These are phyloP conservation scores for Fusarium sp. DNA, from an alignment of 2,329 filamentous ascomycete species.

Conservation along the genomic window DNA sequence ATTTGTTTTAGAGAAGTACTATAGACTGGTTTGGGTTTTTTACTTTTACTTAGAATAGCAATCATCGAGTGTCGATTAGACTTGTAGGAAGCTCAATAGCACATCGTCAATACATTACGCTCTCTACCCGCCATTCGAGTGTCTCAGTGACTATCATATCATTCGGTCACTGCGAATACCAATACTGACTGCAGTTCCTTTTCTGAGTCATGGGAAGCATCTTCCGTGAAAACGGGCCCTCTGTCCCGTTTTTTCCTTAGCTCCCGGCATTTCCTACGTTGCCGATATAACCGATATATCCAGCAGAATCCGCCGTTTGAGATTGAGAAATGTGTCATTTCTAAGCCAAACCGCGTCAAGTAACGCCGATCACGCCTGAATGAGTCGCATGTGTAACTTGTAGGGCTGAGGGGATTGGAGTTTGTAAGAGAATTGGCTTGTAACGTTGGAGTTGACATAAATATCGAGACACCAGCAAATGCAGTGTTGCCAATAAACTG, in stretches of 20 bases:
- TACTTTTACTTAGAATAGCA: conserved; percentile 2
- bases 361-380: not conserved
- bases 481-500: not conserved
- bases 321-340: not conserved
- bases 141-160: not conserved
- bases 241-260: not conserved
- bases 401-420: not conserved
- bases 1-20: not conserved
- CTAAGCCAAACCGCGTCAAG: not conserved
- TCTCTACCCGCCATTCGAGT: not conserved
- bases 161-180: not conserved
- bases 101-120: not conserved
- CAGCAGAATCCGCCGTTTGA: not conserved
- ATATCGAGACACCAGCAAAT: not conserved
- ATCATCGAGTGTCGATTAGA: not conserved
- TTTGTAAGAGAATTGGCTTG: too few species aligned
- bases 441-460: not conserved
- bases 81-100: not conserved
- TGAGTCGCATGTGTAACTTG: not conserved
- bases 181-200: not conserved
- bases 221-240: not conserved
- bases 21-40: conserved; percentile 12
- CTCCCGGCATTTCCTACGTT: conserved; percentile 1
- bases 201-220: not conserved
- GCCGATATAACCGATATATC: conserved; percentile 3